These are phyloP conservation scores for Trichoderma pleuroti DNA, from an alignment of 2,329 filamentous ascomycete species.

Conservation along the genomic window DNA sequence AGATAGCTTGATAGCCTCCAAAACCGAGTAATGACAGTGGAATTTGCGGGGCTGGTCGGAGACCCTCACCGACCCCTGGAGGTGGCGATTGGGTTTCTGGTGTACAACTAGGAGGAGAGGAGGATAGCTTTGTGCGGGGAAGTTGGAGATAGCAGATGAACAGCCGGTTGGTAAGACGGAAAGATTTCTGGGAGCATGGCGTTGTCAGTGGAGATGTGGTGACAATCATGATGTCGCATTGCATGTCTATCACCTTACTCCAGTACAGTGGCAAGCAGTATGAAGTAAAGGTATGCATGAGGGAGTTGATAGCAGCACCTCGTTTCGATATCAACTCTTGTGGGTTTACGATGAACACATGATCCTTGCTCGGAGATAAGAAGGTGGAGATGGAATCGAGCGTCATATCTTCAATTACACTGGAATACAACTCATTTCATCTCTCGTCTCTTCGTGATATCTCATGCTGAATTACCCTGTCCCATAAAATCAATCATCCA, in stretches of 20 bases:
- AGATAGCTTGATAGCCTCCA: background rate
- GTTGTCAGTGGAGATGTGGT: background rate
- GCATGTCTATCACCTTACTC: background rate
- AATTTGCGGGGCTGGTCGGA: conserved; percentile 18
- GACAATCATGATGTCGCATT: conserved; percentile 3
- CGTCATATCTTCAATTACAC: background rate
- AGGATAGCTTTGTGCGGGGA: conserved; percentile 9
- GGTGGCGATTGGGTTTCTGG: background rate
- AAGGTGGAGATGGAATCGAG: background rate
- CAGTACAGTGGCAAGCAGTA: background rate
- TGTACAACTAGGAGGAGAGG: background rate
- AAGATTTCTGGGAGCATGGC: background rate
- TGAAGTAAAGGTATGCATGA: background rate
- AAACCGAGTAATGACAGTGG: background rate
- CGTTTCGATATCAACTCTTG: background rate
- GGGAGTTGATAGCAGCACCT: background rate
- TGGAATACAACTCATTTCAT: background rate
- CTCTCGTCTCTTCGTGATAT: background rate
- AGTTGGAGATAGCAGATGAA: background rate
- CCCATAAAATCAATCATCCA: conserved; percentile 14
- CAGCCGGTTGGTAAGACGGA: background rate
- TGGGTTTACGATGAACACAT: background rate
- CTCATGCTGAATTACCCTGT: background rate
- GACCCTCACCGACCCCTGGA: conserved; percentile 22
- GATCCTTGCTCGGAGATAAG: background rate